These are phyloP conservation scores for Aristolochia contorta DNA, from an alignment of 164 flowering plant species.

Conservation along the genomic window DNA sequence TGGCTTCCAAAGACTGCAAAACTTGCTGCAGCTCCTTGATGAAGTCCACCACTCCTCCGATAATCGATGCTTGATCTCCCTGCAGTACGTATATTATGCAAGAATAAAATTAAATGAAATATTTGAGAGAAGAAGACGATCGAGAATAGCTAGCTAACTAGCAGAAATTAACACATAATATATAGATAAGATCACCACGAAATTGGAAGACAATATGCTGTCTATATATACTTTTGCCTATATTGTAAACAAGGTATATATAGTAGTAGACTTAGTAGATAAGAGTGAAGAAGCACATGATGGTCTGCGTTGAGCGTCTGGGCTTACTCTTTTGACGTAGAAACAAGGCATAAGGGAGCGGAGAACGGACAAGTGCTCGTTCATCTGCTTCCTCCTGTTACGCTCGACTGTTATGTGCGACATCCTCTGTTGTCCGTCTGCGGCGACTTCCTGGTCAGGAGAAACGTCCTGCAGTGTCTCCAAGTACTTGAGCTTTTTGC, in stretches of 20 bases:
- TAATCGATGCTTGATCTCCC: conserved; percentile 99
- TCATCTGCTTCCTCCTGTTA: conserved; percentile 92
- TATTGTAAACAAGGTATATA: too few species aligned
- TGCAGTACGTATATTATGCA: conserved; percentile 13
- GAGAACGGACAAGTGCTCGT: conserved; percentile 65
- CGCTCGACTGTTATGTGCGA: conserved; percentile 87
- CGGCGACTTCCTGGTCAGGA: conserved; percentile 10
- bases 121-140: too few species aligned
- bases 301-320: too few species aligned
- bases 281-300: not conserved
- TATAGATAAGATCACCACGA: too few species aligned
- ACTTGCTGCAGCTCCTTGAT: conserved; percentile 85
- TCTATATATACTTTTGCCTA: too few species aligned
- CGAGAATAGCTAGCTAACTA: too few species aligned
- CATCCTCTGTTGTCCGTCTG: conserved; percentile 35
- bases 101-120: too few species aligned
- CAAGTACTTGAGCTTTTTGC: conserved; percentile 23
- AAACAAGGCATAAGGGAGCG: conserved; percentile 91
- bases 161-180: too few species aligned
- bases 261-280: too few species aligned
- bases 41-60: conserved; percentile 90
- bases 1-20: conserved; percentile 74
- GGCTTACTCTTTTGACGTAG: conserved; percentile 73
- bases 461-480: not conserved
- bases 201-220: too few species aligned